Percentiles rank a stretch among this genome's conserved stretches.
Evolutionary conservation across 306 rosid species (phyloP).

Genomic region (Fragaria iinumae): DNA sequence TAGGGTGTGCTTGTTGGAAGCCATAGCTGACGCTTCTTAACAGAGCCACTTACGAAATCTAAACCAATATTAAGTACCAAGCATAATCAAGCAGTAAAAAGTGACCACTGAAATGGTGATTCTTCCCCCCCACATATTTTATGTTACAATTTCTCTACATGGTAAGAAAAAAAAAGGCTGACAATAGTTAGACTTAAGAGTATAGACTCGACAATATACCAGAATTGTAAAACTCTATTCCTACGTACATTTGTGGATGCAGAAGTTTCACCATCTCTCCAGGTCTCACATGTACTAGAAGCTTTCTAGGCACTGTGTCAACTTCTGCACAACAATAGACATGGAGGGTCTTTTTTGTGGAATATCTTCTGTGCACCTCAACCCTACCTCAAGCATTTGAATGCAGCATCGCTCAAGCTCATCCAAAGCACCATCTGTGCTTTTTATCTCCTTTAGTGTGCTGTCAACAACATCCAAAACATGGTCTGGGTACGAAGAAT

Average conservation of each 20-base stretch:
- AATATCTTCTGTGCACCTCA: slow-evolving; percentile 22
- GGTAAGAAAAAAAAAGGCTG: not conserved
- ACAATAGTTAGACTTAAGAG: not conserved
- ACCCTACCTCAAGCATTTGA: not conserved
- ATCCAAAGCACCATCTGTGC: not conserved
- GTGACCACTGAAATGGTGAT: not conserved
- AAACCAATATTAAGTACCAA: not conserved
- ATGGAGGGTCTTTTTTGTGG: slow-evolving; percentile 14
- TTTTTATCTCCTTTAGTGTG: slow-evolving; percentile 16
- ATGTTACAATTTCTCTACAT: not conserved
- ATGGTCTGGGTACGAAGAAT: slow-evolving; percentile 20
- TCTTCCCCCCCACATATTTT: not conserved
- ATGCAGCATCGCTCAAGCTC: slow-evolving; percentile 22
- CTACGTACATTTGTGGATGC: not conserved
- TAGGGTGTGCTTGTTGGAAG: not conserved
- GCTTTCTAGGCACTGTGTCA: slow-evolving; percentile 14
- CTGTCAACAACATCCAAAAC: slow-evolving; percentile 25
- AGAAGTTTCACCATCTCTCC: not conserved
- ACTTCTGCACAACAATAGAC: slow-evolving; percentile 16
- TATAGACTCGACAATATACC: not conserved
- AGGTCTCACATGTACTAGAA: not conserved
- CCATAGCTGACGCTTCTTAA: not conserved
- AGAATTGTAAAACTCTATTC: not conserved
- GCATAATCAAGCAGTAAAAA: not conserved
- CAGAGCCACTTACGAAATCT: not conserved